These are phyloP conservation scores for Pythium volutum DNA, from an alignment of 352 stramenopile species.

Conservation along the genomic window DNA sequence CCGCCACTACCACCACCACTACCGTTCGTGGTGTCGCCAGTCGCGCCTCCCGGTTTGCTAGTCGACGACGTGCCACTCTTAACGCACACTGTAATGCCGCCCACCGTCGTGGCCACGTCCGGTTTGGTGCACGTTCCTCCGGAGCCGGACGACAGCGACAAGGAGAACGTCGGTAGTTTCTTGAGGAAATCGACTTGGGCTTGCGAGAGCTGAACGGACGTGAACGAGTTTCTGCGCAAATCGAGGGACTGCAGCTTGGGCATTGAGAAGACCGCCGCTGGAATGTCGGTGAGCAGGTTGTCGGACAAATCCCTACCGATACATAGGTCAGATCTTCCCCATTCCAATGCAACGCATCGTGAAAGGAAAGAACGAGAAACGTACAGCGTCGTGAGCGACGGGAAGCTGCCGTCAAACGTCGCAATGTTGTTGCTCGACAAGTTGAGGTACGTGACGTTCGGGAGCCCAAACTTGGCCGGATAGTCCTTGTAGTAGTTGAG, in stretches of 20 bases:
- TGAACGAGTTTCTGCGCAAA: constrained; percentile 56
- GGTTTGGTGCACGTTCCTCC: constrained; percentile 23
- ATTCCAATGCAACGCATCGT: neutral
- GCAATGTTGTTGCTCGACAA: constrained; percentile 52
- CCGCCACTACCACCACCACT: constrained; percentile 1
- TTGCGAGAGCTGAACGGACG: constrained; percentile 31
- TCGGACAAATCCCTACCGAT: constrained; percentile 38
- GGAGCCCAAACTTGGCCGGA: constrained; percentile 48
- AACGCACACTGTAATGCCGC: constrained; percentile 38
- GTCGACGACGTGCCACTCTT: neutral
- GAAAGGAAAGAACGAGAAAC: constrained; percentile 3
- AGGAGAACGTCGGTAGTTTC: constrained; percentile 36
- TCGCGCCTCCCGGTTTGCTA: neutral
- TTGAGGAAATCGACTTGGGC: constrained; percentile 26
- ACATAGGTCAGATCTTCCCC: neutral
- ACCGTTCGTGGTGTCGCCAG: constrained; percentile 12
- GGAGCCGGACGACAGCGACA: constrained; percentile 35
- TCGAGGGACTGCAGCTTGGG: constrained; percentile 38
- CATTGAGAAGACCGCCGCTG: constrained; percentile 45
- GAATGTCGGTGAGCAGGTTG: constrained; percentile 56
- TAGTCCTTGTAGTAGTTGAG: constrained; percentile 52
- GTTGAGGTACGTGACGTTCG: constrained; percentile 42
- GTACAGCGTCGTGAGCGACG: constrained; percentile 48
- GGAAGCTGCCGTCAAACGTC: constrained; percentile 45
- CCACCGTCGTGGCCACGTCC: constrained; percentile 23